Conservation (phyloP, 2,329 filamentous ascomycete species). For the Aspergillus amoenus region DNA sequence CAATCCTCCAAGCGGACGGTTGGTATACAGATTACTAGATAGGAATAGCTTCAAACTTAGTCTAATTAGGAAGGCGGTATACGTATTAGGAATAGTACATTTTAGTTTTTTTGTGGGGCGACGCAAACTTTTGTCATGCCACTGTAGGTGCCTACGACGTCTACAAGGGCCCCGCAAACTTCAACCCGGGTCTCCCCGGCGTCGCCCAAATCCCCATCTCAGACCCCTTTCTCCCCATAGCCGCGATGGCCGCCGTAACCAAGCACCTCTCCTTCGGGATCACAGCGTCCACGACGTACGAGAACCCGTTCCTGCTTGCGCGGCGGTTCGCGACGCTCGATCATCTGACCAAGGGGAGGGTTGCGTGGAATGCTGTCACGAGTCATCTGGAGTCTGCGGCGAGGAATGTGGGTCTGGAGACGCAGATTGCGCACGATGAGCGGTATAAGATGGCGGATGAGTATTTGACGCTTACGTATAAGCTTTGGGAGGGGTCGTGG, state of each 20-base stretch:
- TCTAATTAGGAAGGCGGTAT: too few species aligned
- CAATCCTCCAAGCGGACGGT: too few species aligned
- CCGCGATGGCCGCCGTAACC: constrained; percentile 47
- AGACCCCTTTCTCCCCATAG: constrained; percentile 37
- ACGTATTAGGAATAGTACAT: too few species aligned
- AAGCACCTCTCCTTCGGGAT: constrained; percentile 47
- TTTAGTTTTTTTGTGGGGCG: too few species aligned
- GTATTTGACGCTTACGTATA: constrained; percentile 42
- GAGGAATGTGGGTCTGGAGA: constrained; percentile 40
- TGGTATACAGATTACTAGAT: too few species aligned
- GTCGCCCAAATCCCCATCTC: constrained; percentile 41
- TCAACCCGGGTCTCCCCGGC: constrained; percentile 35
- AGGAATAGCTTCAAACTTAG: too few species aligned
- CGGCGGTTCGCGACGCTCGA: constrained; percentile 53
- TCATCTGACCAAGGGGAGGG: constrained; percentile 49
- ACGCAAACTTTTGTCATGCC: too few species aligned
- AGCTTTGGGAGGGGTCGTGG: constrained; percentile 54
- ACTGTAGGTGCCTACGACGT: constrained; percentile 46
- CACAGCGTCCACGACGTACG: constrained; percentile 53
- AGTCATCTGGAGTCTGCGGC: constrained; percentile 45
- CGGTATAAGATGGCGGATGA: constrained; percentile 47
- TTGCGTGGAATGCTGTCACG: constrained; percentile 53
- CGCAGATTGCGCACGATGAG: constrained; percentile 46
- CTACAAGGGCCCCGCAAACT: constrained; percentile 41
- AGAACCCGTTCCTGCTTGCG: constrained; percentile 53